Evolutionary conservation across 2,329 filamentous ascomycete species (phyloP), one percentile per base, ranked within the genome.

Genomic region (Colletotrichum sp.): DNA sequence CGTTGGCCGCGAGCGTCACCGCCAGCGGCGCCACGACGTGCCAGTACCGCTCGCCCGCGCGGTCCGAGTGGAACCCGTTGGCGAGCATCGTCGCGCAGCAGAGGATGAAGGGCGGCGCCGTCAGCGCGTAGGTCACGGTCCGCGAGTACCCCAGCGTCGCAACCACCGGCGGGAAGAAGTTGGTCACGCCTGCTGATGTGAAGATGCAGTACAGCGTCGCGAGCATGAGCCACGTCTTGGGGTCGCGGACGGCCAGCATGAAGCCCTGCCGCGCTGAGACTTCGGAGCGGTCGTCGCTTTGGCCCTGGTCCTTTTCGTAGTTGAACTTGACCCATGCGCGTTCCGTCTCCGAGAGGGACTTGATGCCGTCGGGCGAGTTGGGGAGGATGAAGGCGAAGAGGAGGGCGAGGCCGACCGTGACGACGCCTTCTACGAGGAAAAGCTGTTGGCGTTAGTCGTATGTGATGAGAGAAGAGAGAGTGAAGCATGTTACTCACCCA

Each of bases 251-350:
- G 9, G 36, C 63, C 4, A 64, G 21, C 65, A 60, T 67, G 18
- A 78, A 69, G 16, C 77, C 77, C 21, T 72, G 65, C 18, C 66
- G 59, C n/a, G 75, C 71, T 18, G 75, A 68, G 14, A 67, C 66
- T 24, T 75, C 60, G 30, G 60, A 64, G n/a, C 72, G 24, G 13
- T 74, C 72, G 21, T 59, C 66, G 21, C 70, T 71, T 21, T 52
- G 43, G 26, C 72, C 59, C 18, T 66, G 67, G 68, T 75, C 72
- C 43, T 75, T 71, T 24, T 71, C 70, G 16, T 71, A 75, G 28
- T 75, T 68, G 34, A 36, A 65, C n/a, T 77, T 60, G 32, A 76
- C 55, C 71, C 70, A 76, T 14, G 69, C 66, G 21, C 69, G 39
- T 30, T 76, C 74, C 9, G 66, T 8, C 9, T 36, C 30, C 2